These are phyloP conservation scores for Spergularia azorica DNA, from an alignment of 179 eudicot species.

Conservation along the genomic window DNA sequence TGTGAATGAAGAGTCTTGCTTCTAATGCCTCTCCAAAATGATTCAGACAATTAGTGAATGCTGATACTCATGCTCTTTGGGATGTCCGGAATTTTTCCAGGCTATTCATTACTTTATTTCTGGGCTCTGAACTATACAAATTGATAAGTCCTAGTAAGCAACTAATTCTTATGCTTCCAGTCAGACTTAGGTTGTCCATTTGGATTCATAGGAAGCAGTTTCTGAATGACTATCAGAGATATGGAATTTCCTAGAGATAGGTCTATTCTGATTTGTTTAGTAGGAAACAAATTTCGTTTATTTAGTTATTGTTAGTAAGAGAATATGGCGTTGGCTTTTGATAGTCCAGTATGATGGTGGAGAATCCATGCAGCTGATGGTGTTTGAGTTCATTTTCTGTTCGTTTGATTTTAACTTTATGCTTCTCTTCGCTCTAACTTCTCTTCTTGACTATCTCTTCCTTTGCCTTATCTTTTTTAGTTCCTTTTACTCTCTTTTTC, in stretches of 20 bases:
- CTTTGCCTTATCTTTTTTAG: background rate
- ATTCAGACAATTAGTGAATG: background rate
- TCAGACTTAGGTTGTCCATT: background rate
- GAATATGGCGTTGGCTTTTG: background rate
- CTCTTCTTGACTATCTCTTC: background rate
- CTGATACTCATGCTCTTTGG: background rate
- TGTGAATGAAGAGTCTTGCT: background rate
- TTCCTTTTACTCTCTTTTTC: background rate
- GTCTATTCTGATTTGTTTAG: background rate
- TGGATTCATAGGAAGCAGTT: background rate
- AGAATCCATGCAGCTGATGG: background rate
- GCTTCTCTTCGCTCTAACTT: background rate
- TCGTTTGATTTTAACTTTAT: background rate
- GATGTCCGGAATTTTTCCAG: background rate
- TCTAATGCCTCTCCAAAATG: background rate
- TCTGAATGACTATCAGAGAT: background rate
- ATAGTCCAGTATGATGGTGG: background rate
- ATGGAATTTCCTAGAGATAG: background rate
- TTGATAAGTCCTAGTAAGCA: background rate
- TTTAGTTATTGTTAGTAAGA: background rate
- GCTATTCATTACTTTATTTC: too few species aligned
- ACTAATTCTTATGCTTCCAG: background rate
- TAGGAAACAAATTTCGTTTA: constrained; percentile 10
- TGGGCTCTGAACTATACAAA: too few species aligned
- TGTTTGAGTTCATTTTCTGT: background rate